Conservation (phyloP, 768 basidiomycete species). For the Tephrocybe sp. region DNA sequence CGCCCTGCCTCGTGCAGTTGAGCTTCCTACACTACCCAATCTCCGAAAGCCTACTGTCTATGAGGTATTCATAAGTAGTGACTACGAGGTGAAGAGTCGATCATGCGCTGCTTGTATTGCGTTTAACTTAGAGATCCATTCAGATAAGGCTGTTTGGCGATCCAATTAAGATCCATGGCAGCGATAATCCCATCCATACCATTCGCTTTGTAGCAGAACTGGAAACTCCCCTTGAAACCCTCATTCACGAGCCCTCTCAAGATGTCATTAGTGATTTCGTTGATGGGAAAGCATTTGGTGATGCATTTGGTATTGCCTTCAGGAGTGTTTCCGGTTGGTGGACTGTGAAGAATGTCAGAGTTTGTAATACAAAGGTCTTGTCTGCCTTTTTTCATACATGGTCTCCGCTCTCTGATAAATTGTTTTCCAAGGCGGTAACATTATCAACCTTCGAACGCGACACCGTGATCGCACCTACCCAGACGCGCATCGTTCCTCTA, state of each 20-base stretch:
- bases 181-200: constrained; percentile 50
- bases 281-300: constrained; percentile 72
- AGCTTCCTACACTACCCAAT: constrained; percentile 47
- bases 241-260: constrained; percentile 47
- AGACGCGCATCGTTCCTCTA: constrained; percentile 60
- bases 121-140: not conserved
- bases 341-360: constrained; percentile 37
- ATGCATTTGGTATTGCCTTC: constrained; percentile 63
- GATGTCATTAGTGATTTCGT: constrained; percentile 68
- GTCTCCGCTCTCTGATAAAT: not conserved
- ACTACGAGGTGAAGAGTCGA: constrained; percentile 63
- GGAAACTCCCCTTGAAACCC: constrained; percentile 25
- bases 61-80: constrained; percentile 71
- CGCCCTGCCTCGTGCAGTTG: constrained; percentile 45
- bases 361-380: constrained; percentile 15
- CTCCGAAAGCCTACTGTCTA: constrained; percentile 47
- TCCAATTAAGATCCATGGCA: constrained; percentile 42
- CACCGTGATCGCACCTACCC: constrained; percentile 54
- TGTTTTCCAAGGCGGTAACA: constrained; percentile 23
- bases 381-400: not conserved
- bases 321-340: constrained; percentile 55
- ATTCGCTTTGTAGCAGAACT: constrained; percentile 49
- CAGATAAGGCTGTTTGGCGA: constrained; percentile 86
- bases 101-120: not conserved
- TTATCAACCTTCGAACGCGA: constrained; percentile 26